phyloP scores from a whole-genome alignment of 2,329 filamentous ascomycete genomes.

The Mycogone perniciosa region DNA sequence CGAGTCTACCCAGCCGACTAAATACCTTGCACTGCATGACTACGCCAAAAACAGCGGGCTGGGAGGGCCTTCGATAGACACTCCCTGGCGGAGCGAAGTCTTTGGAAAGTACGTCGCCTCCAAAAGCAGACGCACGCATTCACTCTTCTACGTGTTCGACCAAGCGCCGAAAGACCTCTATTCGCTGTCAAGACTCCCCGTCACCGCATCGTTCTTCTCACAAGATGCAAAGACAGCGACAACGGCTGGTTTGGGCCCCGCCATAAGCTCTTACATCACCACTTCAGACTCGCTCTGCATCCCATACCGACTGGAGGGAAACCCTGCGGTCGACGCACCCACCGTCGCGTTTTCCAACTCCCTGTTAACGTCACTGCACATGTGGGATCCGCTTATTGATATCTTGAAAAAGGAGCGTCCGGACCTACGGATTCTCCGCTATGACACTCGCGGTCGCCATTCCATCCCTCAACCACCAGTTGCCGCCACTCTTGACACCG shows the following conservation, averaged over 20 bases:
- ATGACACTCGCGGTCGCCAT: constrained; percentile 66
- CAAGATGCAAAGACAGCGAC: constrained; percentile 52
- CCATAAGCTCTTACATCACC: constrained; percentile 62
- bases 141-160: constrained; percentile 75
- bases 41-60: constrained; percentile 62
- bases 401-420: constrained; percentile 54
- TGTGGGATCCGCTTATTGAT: constrained; percentile 72
- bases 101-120: constrained; percentile 51
- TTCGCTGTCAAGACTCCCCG: constrained; percentile 45
- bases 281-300: constrained; percentile 62
- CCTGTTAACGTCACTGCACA: constrained; percentile 67
- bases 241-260: constrained; percentile 41
- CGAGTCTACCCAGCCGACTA: constrained; percentile 45
- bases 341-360: constrained; percentile 74
- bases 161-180: constrained; percentile 63
- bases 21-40: constrained; percentile 64
- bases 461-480: constrained; percentile 39
- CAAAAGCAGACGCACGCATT: constrained; percentile 56
- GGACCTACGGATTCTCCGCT: constrained; percentile 67
- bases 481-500: constrained; percentile 54
- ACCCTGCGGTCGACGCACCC: constrained; percentile 57
- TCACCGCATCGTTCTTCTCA: constrained; percentile 44
- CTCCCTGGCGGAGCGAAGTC: constrained; percentile 55
- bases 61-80: constrained; percentile 56
- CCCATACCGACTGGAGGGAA: constrained; percentile 71